Conservation (phyloP, 2,329 filamentous ascomycete genomes). For the Pseudopyrenochaeta lycopersici region DNA sequence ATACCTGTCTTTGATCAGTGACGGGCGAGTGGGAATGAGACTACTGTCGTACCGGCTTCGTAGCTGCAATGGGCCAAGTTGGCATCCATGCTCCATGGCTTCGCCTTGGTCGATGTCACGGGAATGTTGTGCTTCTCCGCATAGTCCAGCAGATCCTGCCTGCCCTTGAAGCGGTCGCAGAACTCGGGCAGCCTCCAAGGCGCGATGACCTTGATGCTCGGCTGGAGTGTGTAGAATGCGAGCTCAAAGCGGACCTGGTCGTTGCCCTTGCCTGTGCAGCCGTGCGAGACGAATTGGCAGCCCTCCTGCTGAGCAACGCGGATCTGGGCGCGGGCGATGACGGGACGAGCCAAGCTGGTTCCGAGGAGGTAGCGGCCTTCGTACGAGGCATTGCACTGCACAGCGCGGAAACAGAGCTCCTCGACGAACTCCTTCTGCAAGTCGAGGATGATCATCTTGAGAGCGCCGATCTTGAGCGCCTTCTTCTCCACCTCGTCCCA, state of each 20-base stretch:
- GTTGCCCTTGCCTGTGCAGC: conserved; percentile 61
- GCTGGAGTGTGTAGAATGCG: conserved; percentile 69
- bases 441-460: conserved; percentile 70
- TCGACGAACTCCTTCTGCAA: conserved; percentile 80
- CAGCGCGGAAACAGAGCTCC: conserved; percentile 80
- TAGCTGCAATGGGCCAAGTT: conserved; percentile 82
- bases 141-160: conserved; percentile 77
- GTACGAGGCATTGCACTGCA: conserved; percentile 71
- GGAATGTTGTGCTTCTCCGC: conserved; percentile 73
- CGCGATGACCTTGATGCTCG: conserved; percentile 75
- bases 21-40: accelerated
- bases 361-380: conserved; percentile 65
- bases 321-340: conserved; percentile 75
- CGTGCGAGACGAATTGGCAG: conserved; percentile 62
- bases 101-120: conserved; percentile 76
- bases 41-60: conserved; percentile 67
- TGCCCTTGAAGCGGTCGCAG: conserved; percentile 75
- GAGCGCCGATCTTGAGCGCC: conserved; percentile 73
- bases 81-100: conserved; percentile 64
- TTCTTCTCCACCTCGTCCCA: conserved; percentile 70
- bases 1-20: conserved; percentile 52
- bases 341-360: conserved; percentile 72
- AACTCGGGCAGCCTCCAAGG: conserved; percentile 77
- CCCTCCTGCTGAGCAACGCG: conserved; percentile 70
- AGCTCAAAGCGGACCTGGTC: conserved; percentile 73